Conservation (phyloP, 2,329 filamentous ascomycete genomes). For the Xylaria sp. region DNA sequence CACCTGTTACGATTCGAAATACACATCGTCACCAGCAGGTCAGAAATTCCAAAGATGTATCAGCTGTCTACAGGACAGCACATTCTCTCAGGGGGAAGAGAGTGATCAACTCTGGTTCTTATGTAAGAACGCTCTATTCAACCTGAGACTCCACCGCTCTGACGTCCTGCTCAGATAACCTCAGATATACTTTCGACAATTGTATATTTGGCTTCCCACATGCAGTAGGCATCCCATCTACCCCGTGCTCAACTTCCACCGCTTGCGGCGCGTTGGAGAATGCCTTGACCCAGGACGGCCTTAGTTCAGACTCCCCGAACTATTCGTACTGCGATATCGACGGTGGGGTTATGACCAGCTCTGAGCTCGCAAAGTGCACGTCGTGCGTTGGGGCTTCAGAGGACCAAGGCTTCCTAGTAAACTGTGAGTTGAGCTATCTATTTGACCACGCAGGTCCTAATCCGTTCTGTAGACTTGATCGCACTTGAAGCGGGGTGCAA, state of each 20-base stretch:
- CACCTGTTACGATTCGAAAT: constrained; percentile 53
- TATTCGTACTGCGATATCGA: constrained; percentile 56
- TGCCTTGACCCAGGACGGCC: constrained; percentile 49
- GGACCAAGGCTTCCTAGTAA: constrained; percentile 52
- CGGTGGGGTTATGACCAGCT: constrained; percentile 44
- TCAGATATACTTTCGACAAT: constrained; percentile 57
- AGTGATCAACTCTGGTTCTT: constrained; percentile 63
- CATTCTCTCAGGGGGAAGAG: constrained; percentile 52
- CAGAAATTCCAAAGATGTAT: constrained; percentile 57
- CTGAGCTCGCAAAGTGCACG: constrained; percentile 48
- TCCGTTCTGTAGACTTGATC: constrained; percentile 49
- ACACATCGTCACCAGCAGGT: constrained; percentile 46
- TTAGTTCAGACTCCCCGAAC: constrained; percentile 43
- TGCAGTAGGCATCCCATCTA: constrained; percentile 50
- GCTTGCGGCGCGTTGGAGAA: constrained; percentile 55
- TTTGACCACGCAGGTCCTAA: constrained; percentile 6
- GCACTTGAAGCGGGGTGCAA: constrained; percentile 58
- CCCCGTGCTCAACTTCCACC: constrained; percentile 56
- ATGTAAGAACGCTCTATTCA: constrained; percentile 48
- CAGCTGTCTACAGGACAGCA: constrained; percentile 59
- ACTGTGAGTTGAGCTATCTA: constrained; percentile 49
- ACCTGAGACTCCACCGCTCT: constrained; percentile 7
- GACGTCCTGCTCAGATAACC: constrained; percentile 52
- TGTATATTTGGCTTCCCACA: constrained; percentile 61
- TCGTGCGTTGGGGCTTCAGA: constrained; percentile 53